These are phyloP conservation scores for Neoboletus brunneissimus DNA, from an alignment of 768 basidiomycete genomes.

Conservation along the genomic window DNA sequence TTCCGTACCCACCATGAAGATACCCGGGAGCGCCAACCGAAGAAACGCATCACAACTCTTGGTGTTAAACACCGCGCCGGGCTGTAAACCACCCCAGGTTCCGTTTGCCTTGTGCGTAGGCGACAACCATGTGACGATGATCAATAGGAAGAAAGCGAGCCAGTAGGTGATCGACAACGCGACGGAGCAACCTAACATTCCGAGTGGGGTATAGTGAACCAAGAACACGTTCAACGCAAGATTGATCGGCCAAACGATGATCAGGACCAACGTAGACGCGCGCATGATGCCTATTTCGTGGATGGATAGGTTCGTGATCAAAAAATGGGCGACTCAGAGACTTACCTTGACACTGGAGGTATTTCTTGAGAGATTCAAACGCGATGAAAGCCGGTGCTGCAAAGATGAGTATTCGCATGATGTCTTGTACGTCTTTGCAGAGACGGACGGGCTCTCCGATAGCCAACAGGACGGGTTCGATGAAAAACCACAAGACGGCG, in stretches of 20 bases:
- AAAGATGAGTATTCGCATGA: conserved; percentile 60
- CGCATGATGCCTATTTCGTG: conserved; percentile 63
- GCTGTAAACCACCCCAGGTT: conserved; percentile 63
- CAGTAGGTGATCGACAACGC: conserved; percentile 71
- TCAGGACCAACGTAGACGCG: conserved; percentile 61
- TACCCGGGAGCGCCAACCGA: conserved; percentile 69
- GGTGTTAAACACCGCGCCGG: conserved; percentile 42
- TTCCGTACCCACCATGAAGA: conserved; percentile 78
- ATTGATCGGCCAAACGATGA: conserved; percentile 66
- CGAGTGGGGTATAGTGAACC: conserved; percentile 62
- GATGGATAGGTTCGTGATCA: not conserved
- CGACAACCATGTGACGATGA: conserved; percentile 48
- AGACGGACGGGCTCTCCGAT: conserved; percentile 61
- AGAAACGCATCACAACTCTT: conserved; percentile 56
- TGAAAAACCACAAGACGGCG: conserved; percentile 58
- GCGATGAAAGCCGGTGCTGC: conserved; percentile 73
- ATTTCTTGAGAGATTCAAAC: conserved; percentile 77
- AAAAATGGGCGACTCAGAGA: not conserved
- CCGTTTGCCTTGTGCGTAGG: conserved; percentile 51
- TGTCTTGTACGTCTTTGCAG: conserved; percentile 58
- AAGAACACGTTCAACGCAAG: conserved; percentile 54
- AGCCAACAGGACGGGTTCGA: conserved; percentile 57
- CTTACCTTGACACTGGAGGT: conserved; percentile 75
- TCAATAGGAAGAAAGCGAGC: conserved; percentile 58
- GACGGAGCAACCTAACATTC: conserved; percentile 63